Conservation (phyloP, 2,329 filamentous ascomycete genomes). For the Graphilbum ipis-grandicollis region DNA sequence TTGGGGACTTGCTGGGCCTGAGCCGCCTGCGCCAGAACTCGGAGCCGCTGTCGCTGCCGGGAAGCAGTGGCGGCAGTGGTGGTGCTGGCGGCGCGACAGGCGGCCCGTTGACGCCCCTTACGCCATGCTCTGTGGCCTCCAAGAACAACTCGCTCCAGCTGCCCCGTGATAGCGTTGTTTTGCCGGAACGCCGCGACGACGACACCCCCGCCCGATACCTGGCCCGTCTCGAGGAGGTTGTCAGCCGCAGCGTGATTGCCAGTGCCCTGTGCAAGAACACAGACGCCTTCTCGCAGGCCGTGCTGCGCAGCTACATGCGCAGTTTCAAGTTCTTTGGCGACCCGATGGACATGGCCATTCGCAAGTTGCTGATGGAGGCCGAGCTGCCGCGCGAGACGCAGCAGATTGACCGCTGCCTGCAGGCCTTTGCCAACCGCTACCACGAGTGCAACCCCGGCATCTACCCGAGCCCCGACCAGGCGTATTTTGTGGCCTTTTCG, state of each 20-base stretch:
- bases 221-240: slow-evolving; percentile 60
- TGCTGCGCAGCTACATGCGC: slow-evolving; percentile 87
- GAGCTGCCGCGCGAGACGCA: slow-evolving; percentile 95
- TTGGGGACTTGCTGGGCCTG: slow-evolving; percentile 73
- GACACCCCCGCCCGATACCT: slow-evolving; percentile 87
- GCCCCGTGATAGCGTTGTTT: slow-evolving; percentile 47
- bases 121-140: slow-evolving; percentile 51
- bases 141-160: slow-evolving; percentile 75
- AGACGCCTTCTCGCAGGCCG: slow-evolving; percentile 67
- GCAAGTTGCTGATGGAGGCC: slow-evolving; percentile 90
- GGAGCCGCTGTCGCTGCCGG: slow-evolving; percentile 48
- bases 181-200: slow-evolving; percentile 69
- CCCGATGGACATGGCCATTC: slow-evolving; percentile 93
- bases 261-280: slow-evolving; percentile 71
- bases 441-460: slow-evolving; percentile 97
- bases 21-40: slow-evolving; percentile 67
- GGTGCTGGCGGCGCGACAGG: too few relatives aligned
- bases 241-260: slow-evolving; percentile 69
- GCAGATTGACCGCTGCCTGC: slow-evolving; percentile 86
- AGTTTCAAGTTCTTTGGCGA: slow-evolving; percentile 91
- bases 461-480: slow-evolving; percentile 76
- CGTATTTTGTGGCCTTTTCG: slow-evolving; percentile 97
- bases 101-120: slow-evolving; percentile 46
- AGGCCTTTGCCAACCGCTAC: slow-evolving; percentile 90
- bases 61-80: too few relatives aligned